Conservation (phyloP, 108 stramenopile species). For the Mediolabrus comicus region DNA sequence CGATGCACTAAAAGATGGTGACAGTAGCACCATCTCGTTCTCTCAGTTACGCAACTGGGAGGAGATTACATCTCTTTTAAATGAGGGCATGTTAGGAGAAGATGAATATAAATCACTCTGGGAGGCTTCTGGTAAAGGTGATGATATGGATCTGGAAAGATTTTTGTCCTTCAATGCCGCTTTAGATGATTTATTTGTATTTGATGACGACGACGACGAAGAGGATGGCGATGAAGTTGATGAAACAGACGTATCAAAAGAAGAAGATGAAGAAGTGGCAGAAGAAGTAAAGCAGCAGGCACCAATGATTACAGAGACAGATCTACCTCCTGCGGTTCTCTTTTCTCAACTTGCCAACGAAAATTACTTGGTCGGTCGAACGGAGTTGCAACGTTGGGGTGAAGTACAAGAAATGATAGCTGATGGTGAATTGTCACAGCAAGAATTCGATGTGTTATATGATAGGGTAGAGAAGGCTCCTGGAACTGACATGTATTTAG, state of each 20-base stretch:
- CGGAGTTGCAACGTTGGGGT: constrained; percentile 66
- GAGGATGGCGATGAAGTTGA: constrained; percentile 30
- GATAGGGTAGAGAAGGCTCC: constrained; percentile 41
- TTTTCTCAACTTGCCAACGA: constrained; percentile 66
- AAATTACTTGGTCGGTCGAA: constrained; percentile 54
- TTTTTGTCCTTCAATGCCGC: constrained; percentile 72
- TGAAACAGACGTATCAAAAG: background rate
- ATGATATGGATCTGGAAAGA: constrained; percentile 52
- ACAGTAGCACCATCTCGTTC: constrained; percentile 41
- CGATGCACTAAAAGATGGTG: constrained; percentile 31
- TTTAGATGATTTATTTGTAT: constrained; percentile 76
- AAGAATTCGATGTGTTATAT: constrained; percentile 64
- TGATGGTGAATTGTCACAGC: constrained; percentile 56
- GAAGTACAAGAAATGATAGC: constrained; percentile 75
- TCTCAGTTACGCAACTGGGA: constrained; percentile 58
- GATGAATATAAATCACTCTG: constrained; percentile 77
- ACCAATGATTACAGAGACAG: constrained; percentile 49
- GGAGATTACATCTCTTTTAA: constrained; percentile 66
- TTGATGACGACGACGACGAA: constrained; percentile 60
- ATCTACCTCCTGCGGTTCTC: constrained; percentile 65
- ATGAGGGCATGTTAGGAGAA: constrained; percentile 69
- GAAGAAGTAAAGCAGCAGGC: background rate
- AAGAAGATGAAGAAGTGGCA: constrained; percentile 10
- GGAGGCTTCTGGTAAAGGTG: constrained; percentile 32
- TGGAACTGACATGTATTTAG: constrained; percentile 47